A percentile compares a stretch with the other conserved stretches of the same genome.
These are phyloP conservation scores for Sordaria brevicollis DNA, from an alignment of 495 filamentous ascomycete genomes.

Conservation along the genomic window DNA sequence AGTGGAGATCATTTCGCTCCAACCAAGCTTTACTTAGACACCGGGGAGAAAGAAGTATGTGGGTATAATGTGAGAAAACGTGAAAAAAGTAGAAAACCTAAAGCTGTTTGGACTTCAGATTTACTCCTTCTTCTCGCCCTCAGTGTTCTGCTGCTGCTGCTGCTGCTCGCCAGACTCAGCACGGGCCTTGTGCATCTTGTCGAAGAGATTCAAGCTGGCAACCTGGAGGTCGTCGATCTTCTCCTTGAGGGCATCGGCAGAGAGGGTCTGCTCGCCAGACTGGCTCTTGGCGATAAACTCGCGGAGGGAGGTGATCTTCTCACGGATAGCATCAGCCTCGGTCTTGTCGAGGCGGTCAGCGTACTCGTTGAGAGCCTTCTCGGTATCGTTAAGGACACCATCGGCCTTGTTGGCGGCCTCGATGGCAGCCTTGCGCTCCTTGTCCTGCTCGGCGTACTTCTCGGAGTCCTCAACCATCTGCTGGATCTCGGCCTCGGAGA, in stretches of 20 bases:
- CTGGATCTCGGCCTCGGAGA: conserved; percentile 89
- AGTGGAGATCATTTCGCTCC: conserved; percentile 20
- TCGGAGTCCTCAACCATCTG: conserved; percentile 96
- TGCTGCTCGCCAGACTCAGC: conserved; percentile 47
- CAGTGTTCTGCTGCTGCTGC: conserved; percentile 36
- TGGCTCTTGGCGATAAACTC: conserved; percentile 93
- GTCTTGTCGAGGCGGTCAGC: conserved; percentile 93
- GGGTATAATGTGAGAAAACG: conserved; percentile 12
- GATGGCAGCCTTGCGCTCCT: conserved; percentile 91
- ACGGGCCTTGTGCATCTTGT: conserved; percentile 99
- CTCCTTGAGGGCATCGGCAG: conserved; percentile 86
- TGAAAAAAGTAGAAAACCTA: conserved; percentile 6
- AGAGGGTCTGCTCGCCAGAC: conserved; percentile 75
- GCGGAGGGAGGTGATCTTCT: conserved; percentile 84
- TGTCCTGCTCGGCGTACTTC: conserved; percentile 89
- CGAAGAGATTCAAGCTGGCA: conserved; percentile 91
- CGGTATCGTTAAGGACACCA: conserved; percentile 91
- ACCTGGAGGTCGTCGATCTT: conserved; percentile 97
- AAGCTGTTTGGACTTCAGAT: conserved; percentile 35
- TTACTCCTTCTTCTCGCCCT: conserved; percentile 75
- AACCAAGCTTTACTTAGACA: conserved; percentile 20
- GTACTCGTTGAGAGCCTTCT: conserved; percentile 96
- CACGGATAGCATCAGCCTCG: conserved; percentile 80
- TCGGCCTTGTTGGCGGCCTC: conserved; percentile 96
- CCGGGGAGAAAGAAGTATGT: conserved; percentile 16